A percentile compares a stretch with the other conserved stretches of the same genome.
phyloP scores from a whole-genome alignment of 441 rosid genomes.

The Theobroma grandiflorum region DNA sequence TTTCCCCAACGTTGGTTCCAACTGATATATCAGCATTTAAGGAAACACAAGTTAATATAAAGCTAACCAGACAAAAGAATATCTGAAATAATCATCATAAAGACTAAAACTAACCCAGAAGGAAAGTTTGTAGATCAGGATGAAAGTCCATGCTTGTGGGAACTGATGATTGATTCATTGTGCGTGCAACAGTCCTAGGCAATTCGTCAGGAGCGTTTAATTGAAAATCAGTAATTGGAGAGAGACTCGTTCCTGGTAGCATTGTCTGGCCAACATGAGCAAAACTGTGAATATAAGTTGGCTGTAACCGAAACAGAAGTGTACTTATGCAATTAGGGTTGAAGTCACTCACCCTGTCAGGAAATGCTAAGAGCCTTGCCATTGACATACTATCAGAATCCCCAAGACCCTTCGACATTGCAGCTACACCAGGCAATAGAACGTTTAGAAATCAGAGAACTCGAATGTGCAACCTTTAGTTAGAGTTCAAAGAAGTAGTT shows the following conservation, averaged over 20 bases:
- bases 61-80: neutral
- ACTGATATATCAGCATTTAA: conserved; percentile 33
- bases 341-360: conserved; percentile 46
- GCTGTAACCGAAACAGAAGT: neutral
- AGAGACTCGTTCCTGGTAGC: conserved; percentile 38
- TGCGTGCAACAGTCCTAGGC: conserved; percentile 52
- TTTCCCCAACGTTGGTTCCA: conserved; percentile 51
- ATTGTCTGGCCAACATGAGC: conserved; percentile 36
- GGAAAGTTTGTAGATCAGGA: conserved; percentile 46
- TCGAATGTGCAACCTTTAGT: neutral
- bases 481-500: neutral
- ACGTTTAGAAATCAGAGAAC: neutral
- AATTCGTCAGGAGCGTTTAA: conserved; percentile 43
- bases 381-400: conserved; percentile 42
- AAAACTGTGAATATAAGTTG: conserved; percentile 20
- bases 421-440: conserved; percentile 37
- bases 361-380: conserved; percentile 38
- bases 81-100: neutral
- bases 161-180: conserved; percentile 36
- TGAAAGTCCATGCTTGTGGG: conserved; percentile 57
- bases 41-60: conserved; percentile 23
- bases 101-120: conserved; percentile 44
- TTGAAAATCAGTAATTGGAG: conserved; percentile 37
- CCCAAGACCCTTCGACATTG: conserved; percentile 36
- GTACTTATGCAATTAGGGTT: neutral